A percentile compares a stretch with the other conserved stretches of the same genome.
These are phyloP conservation scores for Colletotrichum euphorbiae DNA, from an alignment of 2,329 filamentous ascomycete genomes.

Conservation along the genomic window DNA sequence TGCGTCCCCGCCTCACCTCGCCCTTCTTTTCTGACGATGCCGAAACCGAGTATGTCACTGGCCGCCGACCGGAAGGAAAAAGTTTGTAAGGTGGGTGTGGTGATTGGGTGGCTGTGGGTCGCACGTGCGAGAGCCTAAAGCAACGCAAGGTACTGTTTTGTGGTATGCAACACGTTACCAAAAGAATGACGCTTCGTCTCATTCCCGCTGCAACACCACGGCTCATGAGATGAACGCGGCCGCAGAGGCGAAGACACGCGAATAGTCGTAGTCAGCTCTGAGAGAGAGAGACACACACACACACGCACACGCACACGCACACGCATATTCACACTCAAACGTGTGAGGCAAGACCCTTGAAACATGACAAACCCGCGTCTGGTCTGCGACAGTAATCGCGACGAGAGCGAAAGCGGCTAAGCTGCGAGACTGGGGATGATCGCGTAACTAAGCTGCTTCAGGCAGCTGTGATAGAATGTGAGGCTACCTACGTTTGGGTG, in stretches of 20 bases:
- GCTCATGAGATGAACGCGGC: slow-evolving; percentile 2
- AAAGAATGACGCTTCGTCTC: background rate
- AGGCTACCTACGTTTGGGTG: no score
- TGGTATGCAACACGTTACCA: no score
- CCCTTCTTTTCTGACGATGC: background rate
- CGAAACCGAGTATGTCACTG: slow-evolving; percentile 24
- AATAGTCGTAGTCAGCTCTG: background rate
- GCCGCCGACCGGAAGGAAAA: background rate
- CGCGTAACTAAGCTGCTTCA: no score
- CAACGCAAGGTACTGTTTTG: no score
- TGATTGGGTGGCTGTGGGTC: no score
- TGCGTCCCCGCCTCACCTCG: background rate
- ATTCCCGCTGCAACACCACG: background rate
- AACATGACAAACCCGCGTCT: background rate
- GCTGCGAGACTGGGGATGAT: no score
- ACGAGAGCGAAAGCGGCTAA: background rate
- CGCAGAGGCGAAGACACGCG: background rate
- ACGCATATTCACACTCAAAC: no score
- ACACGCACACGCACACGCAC: no score
- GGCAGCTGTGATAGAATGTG: no score
- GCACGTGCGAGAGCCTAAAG: no score
- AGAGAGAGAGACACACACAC: background rate
- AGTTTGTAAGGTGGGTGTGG: background rate
- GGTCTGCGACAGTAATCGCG: no score
- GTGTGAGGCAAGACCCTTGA: background rate